Base-by-base conservation (phyloP, 2,329 filamentous ascomycete species). In the Nigrospora sphaerica region DNA sequence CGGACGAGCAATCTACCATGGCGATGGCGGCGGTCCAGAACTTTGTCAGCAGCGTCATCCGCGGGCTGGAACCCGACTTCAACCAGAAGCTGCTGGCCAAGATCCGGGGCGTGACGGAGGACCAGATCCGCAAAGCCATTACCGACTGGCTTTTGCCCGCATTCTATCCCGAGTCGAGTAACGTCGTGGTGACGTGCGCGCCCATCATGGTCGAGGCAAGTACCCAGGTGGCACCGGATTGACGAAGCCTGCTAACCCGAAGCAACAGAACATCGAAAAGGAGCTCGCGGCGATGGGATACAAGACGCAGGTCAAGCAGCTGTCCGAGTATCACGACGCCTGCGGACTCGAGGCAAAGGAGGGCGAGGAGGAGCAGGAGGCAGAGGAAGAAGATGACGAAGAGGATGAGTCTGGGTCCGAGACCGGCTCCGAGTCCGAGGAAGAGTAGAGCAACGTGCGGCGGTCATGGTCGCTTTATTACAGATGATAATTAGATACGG, bases 1-100 rank as follows among this genome's bases (percentile, higher is more conserved):
- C 91, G 2, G 88, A 95, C 56, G 88, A 95, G 60, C 89, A 96
- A 65, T 78, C 86, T 2, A 96, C 88, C 1, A 88, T 95, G 76
- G 79, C 84, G 7, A 80, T 77, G 38, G 91, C 93, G 1, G 93
- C 91, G 1, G 78, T 85, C 59, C 82, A 86, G 55, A 92, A 88
- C 60, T 98, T 95, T 64, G 75, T 91, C 12, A 81, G 86, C 49
- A 81, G 88, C 47, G 91, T 95, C 6, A 78, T 97, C 42, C 78
- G 85, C 13, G 84, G 80, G 2, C 72, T 96, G 32, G 80, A 83
- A 5, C 81, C 81, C 47, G 86, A 90, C 42, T 95, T 89, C 74
- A 87, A 83, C 56, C 80, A 85, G 56, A 77, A 81, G 58, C 79
- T 95, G 54, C 72, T 98, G 53, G 81, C 80, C 52, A 81, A 84